Evolutionary conservation across 306 rosid species (phyloP), one percentile per base, ranked within the genome.

Genomic region (Ziziphus jujuba): DNA sequence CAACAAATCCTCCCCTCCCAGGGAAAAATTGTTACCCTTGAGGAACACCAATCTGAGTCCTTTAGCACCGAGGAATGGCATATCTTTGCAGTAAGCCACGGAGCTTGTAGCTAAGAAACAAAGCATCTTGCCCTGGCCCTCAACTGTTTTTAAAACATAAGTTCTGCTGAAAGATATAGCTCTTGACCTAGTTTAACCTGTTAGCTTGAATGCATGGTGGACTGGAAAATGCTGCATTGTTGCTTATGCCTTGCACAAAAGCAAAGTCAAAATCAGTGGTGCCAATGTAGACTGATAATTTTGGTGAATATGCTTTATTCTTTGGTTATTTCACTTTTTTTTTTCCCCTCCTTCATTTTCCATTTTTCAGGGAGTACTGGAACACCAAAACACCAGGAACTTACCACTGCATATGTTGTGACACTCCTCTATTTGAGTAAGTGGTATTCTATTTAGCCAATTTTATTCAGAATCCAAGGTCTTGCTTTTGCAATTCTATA

Each of bases 351-450:
- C 33, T 1, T 28, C 33, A 28, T 28, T 8, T 73, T n/a, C n/a
- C n/a, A n/a, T n/a, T n/a, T 56, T 80, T 51, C 72, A 89, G 97
- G 81, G 96, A 87, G 67, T 86, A 87, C 69, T 92, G 96, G 98
- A 87, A 90, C 82, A 86, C 88, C 54, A 92, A 92, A 83, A 81
- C 96, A 7, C 65, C 71, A 2, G 98, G 97, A 75, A 71, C 52
- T 43, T 89, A 90, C 89, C 82, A 79, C 75, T 92, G 98, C 84
- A 83, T 89, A 63, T 92, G 98, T 31, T 92, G 98, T 60, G 86
- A 90, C 72, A 80, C 95, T 16, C 91, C 98, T 33, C 82, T 92
- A 57, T 92, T 92, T 71, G 92, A 87, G 98, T 89, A 75, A 87
- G 91, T n/a, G n/a, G n/a, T 77, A 69, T 21, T 57, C 56, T n/a